Conservation (phyloP, 2,329 filamentous ascomycete genomes). For the Penicillium sclerotigenum region DNA sequence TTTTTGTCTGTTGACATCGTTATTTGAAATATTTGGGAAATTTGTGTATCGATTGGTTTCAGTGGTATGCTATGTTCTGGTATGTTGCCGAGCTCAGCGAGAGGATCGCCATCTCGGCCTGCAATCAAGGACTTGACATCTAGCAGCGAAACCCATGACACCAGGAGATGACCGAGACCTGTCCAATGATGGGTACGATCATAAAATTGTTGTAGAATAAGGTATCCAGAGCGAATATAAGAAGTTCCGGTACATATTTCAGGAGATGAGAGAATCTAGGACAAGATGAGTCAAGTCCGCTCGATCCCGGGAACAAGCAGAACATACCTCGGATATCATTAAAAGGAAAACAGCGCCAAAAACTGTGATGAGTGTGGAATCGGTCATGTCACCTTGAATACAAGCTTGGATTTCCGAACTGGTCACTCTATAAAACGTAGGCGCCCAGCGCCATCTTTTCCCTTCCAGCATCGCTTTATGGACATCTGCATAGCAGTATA, state of each 20-base stretch:
- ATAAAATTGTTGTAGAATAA: conserved; percentile 30
- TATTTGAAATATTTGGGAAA: neutral
- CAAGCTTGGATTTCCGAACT: conserved; percentile 31
- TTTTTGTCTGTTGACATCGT: neutral
- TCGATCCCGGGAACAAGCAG: neutral
- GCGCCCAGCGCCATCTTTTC: conserved; percentile 28
- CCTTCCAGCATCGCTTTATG: conserved; percentile 28
- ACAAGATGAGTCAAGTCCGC: neutral
- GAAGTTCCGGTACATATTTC: conserved; percentile 29
- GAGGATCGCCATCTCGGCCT: conserved; percentile 35
- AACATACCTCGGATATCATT: conserved; percentile 36
- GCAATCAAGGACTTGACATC: conserved; percentile 38
- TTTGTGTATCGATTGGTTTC: neutral
- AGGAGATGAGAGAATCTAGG: conserved; percentile 28
- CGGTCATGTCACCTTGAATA: conserved; percentile 26
- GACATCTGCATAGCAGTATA: conserved; percentile 37
- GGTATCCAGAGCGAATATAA: conserved; percentile 33
- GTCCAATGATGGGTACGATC: conserved; percentile 29
- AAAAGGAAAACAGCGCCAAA: conserved; percentile 33
- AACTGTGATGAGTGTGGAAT: conserved; percentile 24
- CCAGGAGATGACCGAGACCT: conserved; percentile 27
- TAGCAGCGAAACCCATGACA: conserved; percentile 35
- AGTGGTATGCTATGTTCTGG: conserved; percentile 8
- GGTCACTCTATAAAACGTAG: conserved; percentile 31
- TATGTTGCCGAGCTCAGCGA: conserved; percentile 29